These are phyloP conservation scores for Grammothele lineata DNA, from an alignment of 768 basidiomycete genomes.

Conservation along the genomic window DNA sequence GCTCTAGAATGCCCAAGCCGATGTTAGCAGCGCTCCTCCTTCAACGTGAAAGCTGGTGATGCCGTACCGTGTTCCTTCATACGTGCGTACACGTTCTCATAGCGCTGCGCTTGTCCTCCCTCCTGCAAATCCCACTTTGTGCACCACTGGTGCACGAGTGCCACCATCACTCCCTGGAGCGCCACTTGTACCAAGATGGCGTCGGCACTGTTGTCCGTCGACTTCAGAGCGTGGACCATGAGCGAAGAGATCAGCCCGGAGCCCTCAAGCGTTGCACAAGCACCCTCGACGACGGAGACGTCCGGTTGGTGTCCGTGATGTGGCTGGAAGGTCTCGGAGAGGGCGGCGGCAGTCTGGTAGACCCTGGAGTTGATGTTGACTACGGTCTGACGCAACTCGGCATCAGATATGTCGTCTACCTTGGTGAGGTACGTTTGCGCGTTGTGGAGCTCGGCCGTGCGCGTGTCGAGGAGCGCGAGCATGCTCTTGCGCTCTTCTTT, in stretches of 20 bases:
- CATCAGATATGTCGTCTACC: slow-evolving; percentile 39
- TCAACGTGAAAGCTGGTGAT: not conserved
- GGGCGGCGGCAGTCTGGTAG: slow-evolving; percentile 42
- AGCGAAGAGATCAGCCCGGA: not conserved
- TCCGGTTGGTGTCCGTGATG: not conserved
- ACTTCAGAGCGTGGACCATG: not conserved
- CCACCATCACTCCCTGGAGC: slow-evolving; percentile 1
- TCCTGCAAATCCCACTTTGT: slow-evolving; percentile 9
- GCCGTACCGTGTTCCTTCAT: slow-evolving; percentile 7
- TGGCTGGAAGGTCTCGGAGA: slow-evolving; percentile 39
- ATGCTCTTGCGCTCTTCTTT: slow-evolving; percentile 15
- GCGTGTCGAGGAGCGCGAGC: slow-evolving; percentile 26
- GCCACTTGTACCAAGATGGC: slow-evolving; percentile 5
- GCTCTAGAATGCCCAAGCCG: slow-evolving; percentile 7
- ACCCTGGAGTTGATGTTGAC: slow-evolving; percentile 45
- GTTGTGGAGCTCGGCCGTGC: slow-evolving; percentile 41
- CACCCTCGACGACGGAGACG: not conserved
- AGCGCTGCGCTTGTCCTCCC: too few relatives aligned
- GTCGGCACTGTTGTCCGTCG: not conserved
- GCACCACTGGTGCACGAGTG: not conserved
- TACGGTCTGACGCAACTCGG: slow-evolving; percentile 42
- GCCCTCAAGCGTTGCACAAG: not conserved
- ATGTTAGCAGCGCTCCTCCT: not conserved
- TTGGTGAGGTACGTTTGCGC: slow-evolving; percentile 43
- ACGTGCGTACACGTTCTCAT: not conserved